phyloP scores from a whole-genome alignment of 306 rosid genomes.

The Fragaria vesca region DNA sequence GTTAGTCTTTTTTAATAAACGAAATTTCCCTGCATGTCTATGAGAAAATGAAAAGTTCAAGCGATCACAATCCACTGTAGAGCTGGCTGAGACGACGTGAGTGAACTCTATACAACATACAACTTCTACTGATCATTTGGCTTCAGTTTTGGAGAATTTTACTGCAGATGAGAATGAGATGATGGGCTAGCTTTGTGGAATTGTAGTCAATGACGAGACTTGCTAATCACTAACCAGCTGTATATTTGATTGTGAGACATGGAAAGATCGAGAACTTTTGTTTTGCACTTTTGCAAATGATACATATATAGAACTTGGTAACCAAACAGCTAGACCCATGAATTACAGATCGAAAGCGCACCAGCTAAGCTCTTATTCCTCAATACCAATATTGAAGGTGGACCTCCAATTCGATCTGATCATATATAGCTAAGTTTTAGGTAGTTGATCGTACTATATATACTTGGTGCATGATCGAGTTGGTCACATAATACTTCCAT shows the following conservation, averaged over 20 bases:
- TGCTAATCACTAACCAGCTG: background rate
- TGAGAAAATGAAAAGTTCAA: no score
- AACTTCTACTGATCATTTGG: background rate
- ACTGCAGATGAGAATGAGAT: background rate
- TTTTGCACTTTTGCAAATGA: background rate
- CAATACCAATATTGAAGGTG: background rate
- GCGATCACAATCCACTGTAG: no score
- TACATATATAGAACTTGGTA: background rate
- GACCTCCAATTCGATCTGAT: background rate
- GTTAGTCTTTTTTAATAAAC: no score
- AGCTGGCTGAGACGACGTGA: no score
- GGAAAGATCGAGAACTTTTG: background rate
- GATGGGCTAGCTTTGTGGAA: background rate
- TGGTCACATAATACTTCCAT: background rate
- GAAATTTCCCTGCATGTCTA: no score
- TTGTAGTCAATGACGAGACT: background rate
- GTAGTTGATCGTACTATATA: background rate
- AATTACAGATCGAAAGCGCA: background rate
- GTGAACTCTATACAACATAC: no score
- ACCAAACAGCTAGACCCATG: background rate
- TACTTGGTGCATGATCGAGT: background rate
- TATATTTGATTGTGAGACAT: background rate
- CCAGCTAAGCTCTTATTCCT: background rate
- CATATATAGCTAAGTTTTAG: background rate
- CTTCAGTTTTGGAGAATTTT: background rate